Evolutionary conservation across 2,329 filamentous ascomycete genomes (phyloP).

Genomic region (Pseudogymnoascus sp.): DNA sequence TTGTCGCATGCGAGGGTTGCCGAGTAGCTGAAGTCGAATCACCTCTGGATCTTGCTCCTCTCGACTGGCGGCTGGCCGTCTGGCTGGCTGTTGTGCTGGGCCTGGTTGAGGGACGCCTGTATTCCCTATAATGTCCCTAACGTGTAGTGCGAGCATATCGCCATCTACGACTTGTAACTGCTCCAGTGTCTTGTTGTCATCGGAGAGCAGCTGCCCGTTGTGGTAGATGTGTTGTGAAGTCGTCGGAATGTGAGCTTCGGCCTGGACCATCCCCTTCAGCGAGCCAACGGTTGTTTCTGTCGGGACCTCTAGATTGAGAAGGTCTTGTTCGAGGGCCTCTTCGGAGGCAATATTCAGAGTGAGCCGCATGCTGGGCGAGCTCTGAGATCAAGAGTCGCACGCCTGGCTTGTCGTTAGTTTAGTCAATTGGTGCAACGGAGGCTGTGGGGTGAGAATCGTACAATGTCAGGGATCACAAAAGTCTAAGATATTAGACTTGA

Average conservation of each 20-base stretch:
- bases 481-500: neutral
- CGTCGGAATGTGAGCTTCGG: slow-evolving; percentile 67
- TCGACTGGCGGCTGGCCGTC: slow-evolving; percentile 26
- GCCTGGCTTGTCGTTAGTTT: neutral
- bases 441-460: neutral
- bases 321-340: slow-evolving; percentile 55
- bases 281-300: slow-evolving; percentile 75
- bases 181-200: slow-evolving; percentile 73
- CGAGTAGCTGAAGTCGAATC: slow-evolving; percentile 73
- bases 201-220: slow-evolving; percentile 73
- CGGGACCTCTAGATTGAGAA: slow-evolving; percentile 75
- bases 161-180: slow-evolving; percentile 75
- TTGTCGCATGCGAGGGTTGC: slow-evolving; percentile 63
- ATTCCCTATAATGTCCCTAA: slow-evolving; percentile 51
- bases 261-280: slow-evolving; percentile 80
- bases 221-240: slow-evolving; percentile 78
- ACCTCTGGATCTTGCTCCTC: slow-evolving; percentile 64
- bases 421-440: neutral
- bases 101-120: slow-evolving; percentile 31
- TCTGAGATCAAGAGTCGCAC: slow-evolving; percentile 4
- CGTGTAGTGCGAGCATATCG: slow-evolving; percentile 86
- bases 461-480: neutral
- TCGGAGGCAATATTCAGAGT: slow-evolving; percentile 76
- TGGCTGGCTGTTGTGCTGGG: slow-evolving; percentile 22
- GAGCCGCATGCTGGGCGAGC: slow-evolving; percentile 57